These are phyloP conservation scores for Talaromyces sp. DNA, from an alignment of 2,329 filamentous ascomycete genomes.

Conservation along the genomic window DNA sequence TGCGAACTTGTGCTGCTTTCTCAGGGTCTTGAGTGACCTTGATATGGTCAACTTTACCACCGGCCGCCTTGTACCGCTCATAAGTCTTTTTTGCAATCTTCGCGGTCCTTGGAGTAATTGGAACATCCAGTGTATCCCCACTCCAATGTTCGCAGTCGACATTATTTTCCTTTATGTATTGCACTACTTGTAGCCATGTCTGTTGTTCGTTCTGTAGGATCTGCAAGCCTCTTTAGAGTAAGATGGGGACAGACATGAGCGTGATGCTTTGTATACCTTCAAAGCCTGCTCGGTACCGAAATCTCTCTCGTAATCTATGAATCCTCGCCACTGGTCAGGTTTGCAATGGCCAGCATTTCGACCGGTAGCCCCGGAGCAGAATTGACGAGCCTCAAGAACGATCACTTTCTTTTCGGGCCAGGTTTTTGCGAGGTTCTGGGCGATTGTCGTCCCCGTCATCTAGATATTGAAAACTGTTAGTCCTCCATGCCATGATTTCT, in stretches of 20 bases:
- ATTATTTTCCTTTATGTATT: slow-evolving; percentile 5
- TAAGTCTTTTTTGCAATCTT: neutral
- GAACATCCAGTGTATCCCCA: slow-evolving; percentile 5
- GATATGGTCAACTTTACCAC: slow-evolving; percentile 11
- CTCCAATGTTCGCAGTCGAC: slow-evolving; percentile 10
- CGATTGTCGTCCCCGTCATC: neutral
- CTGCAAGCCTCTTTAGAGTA: neutral
- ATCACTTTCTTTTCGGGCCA: slow-evolving; percentile 8
- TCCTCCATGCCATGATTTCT: neutral
- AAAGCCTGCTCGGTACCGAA: slow-evolving; percentile 6
- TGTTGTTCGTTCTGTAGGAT: slow-evolving; percentile 8
- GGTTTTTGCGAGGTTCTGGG: neutral
- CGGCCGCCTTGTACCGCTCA: slow-evolving; percentile 1
- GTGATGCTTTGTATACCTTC: neutral
- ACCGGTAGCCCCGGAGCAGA: slow-evolving; percentile 9
- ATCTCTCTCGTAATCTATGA: neutral
- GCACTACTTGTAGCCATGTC: neutral
- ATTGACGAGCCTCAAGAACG: slow-evolving; percentile 2
- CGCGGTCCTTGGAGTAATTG: neutral
- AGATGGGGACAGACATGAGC: neutral
- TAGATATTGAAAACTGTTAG: neutral
- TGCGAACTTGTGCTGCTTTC: neutral
- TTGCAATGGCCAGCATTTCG: slow-evolving; percentile 10
- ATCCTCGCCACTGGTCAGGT: slow-evolving; percentile 12
- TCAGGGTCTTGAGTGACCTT: neutral